Base-by-base conservation (phyloP, 2,329 filamentous ascomycete species). In the Arachnopeziza araneosa region DNA sequence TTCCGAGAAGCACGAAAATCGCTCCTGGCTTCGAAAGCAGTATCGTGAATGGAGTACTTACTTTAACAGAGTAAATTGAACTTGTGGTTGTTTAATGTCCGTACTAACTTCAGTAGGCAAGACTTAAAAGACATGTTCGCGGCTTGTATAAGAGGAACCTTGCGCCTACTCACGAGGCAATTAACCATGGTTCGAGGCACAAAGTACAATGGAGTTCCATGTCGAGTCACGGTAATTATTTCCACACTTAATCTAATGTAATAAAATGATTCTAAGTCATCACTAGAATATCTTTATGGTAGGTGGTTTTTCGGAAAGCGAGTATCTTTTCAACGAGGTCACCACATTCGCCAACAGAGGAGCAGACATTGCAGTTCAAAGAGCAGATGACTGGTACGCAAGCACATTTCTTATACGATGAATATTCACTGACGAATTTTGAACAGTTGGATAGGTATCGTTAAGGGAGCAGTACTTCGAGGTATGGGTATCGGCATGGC, bases 321-420 rank as follows among this genome's bases (percentile, higher is more conserved):
- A 4, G 6, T 55, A 59, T 22, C 57, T 59, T n/a, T 56, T 44
- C 48, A 59, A 59, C 14, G 26, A 59, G 22, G 26, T 59, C 12
- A 48, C 19, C 5, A 30, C 14, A 5, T 55, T 52, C 21, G 57
- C 53, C 0, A 52, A 52, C 21, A 44, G 23, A 51, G 48, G 14
- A 32, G 54, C 44, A 24, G 52, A 58, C 32, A 52, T 52, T n/a
- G 21, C 23, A 48, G 52, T 55, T 52, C 44, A 55, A 21, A 32
- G 49, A 23, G 52, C 57, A 17, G 52, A 55, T 54, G 56, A 54
- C 51, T 57, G 53, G 55, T 56, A 56, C 2, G 49, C n/a, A 22
- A 22, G 1, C 24, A 7, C 1, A 22, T 14, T 1, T 22, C 10
- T 22, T 17, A 9, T 14, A 22, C 7, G 7, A 14, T 24, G 21